Conservation (phyloP, 2,329 filamentous ascomycete genomes). For the Penicillium concentricum region DNA sequence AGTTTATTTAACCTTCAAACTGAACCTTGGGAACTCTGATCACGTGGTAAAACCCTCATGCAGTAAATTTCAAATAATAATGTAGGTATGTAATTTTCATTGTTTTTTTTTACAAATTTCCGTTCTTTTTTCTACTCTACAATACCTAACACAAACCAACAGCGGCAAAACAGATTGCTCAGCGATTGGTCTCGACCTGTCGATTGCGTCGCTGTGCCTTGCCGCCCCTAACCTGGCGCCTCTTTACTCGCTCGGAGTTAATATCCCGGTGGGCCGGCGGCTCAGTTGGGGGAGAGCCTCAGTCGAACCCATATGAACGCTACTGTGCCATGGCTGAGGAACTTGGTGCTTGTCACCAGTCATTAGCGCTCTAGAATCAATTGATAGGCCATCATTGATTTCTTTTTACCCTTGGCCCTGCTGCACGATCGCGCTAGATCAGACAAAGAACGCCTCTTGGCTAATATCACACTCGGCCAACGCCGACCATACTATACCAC, state of each 20-base stretch:
- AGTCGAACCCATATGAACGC: not conserved
- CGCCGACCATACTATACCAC: not conserved
- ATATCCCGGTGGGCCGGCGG: constrained; percentile 12
- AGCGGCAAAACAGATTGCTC: constrained; percentile 25
- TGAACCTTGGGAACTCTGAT: not conserved
- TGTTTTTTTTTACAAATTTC: not conserved
- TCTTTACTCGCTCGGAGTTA: constrained; percentile 16
- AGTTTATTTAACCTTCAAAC: not conserved
- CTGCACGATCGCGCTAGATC: constrained; percentile 6
- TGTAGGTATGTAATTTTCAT: not conserved
- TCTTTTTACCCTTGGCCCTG: not conserved
- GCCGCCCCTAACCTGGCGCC: constrained; percentile 24
- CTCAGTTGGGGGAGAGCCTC: constrained; percentile 12
- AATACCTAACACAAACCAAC: constrained; percentile 22
- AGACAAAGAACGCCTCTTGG: not conserved
- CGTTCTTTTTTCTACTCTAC: not conserved
- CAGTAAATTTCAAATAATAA: constrained; percentile 1
- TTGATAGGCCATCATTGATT: constrained; percentile 21
- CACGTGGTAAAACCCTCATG: constrained; percentile 20
- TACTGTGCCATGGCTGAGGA: constrained; percentile 1
- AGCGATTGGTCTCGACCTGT: constrained; percentile 15
- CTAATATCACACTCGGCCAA: constrained; percentile 2
- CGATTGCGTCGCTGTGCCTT: constrained; percentile 23
- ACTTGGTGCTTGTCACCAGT: constrained; percentile 7
- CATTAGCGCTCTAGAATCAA: constrained; percentile 7